Base-by-base conservation (phyloP, 352 stramenopile genomes). In the Saprolegnia diclina region DNA sequence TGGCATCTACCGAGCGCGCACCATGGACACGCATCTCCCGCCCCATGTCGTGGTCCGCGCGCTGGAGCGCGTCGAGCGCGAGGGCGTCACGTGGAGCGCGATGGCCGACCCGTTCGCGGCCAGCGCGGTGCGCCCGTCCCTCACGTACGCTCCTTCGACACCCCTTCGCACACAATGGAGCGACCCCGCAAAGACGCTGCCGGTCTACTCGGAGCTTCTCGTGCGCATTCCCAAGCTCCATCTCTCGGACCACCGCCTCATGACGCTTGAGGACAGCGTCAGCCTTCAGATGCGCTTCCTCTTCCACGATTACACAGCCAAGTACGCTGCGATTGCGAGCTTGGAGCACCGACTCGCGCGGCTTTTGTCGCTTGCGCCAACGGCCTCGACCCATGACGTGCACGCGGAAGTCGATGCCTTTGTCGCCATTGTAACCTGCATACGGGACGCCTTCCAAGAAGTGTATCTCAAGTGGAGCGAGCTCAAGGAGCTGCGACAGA, bases 191-290 rank as follows among this genome's bases (percentile, higher is more conserved):
- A 16, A 24, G 13, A 11, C 3, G 11, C 3, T n/a, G 24, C 24
- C 52, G 3, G n/a, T 59, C 11, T 59, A 59, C 35, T 59, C 52
- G 35, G 52, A 59, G 52, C 52, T 59, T 24, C 13, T 59, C 35
- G 52, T 59, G 3, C 52, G 52, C 13, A 16, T 59, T 3, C 52
- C 52, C 1, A 59, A 59, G 19, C 52, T 59, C 35, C 52, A 59
- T 24, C 52, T 59, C 24, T 42, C 52, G 35, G 89, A 96, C 59
- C 83, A 96, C 66, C 75, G 64, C 4, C 70, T 73, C 5, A 94
- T 95, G 64, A 68, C 76, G 24, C 68, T 90, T 0, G 76, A 79
- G 26, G 89, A 95, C 42, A 76, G 83, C 50, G 56, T 93, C n/a
- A 69, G 76, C 22, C 76, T 80, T 14, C 79, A 91, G 67, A 53